Base-by-base conservation (phyloP, 306 rosid genomes). In the Ormosia emarginata region DNA sequence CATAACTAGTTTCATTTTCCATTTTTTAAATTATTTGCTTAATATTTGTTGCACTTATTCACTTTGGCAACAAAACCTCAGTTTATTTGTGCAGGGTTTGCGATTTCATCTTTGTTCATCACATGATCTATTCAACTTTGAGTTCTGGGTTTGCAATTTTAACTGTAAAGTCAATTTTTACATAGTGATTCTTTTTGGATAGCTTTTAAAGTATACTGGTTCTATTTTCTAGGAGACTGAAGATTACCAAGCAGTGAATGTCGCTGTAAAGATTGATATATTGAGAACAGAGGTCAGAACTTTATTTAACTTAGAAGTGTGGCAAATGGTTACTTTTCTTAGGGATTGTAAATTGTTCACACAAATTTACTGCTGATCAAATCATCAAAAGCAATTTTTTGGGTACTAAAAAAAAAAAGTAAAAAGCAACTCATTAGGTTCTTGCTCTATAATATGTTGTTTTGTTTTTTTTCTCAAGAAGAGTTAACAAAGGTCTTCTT, bases 101-200 rank as follows among this genome's bases (percentile, higher is more conserved):
- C n/a, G n/a, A n/a, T n/a, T n/a, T n/a, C n/a, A n/a, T n/a, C n/a
- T n/a, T n/a, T n/a, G n/a, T n/a, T n/a, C n/a, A n/a, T n/a, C n/a
- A n/a, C n/a, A n/a, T n/a, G n/a, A 93, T 88, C 88, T 95, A 44
- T 95, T 95, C 98, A 92, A 93, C 90, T 95, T 92, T 71, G 99
- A 90, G 78, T 95, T 90, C 80, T 93, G 98, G 99, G 99, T 95
- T 79, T 39, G 98, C 80, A n/a, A 77, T 83, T 85, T 15, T 71
- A 36, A 79, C 77, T 81, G 17, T 77, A 41, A 79, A 73, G 71
- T 87, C 56, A 76, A 66, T 79, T 71, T 47, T 79, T 86, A 62
- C 71, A 78, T 77, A 75, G 79, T 63, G 44, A 71, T 86, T 75
- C 49, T 13, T 86, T 87, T 77, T 75, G 55, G 76, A 84, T 78